These are phyloP conservation scores for Cutaneotrichosporon sp. DNA, from an alignment of 1,284 basidiomycete genomes.

Conservation along the genomic window DNA sequence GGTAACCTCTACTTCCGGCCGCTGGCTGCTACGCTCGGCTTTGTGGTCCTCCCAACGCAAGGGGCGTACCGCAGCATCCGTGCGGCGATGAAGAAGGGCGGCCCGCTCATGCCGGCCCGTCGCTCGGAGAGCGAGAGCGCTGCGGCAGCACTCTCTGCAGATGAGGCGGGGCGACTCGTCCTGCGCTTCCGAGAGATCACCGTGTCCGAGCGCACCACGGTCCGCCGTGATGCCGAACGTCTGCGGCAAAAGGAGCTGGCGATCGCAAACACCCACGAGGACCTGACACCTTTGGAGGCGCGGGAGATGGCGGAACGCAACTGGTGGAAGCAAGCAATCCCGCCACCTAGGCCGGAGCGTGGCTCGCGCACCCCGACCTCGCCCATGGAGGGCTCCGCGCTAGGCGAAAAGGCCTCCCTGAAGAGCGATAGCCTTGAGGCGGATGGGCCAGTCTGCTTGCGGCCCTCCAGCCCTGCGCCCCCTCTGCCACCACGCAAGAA, in stretches of 20 bases:
- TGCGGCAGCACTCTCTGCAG: background rate
- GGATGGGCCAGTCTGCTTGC: background rate
- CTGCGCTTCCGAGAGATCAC: background rate
- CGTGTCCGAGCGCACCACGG: background rate
- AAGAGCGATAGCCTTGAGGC: background rate
- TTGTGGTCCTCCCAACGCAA: background rate
- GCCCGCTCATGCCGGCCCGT: background rate
- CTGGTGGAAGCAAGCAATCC: slow-evolving; percentile 4
- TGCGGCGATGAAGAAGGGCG: background rate
- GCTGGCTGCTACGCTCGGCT: background rate
- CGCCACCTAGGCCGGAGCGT: background rate
- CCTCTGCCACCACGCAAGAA: background rate
- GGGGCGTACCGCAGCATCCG: slow-evolving; percentile 4
- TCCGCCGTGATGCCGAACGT: background rate
- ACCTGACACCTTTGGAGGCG: background rate
- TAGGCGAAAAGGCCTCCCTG: background rate
- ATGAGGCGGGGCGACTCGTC: background rate
- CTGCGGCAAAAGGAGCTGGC: background rate
- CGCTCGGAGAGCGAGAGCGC: background rate
- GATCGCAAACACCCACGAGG: background rate
- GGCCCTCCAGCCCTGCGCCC: background rate
- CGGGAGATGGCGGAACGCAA: background rate
- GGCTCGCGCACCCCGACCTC: background rate
- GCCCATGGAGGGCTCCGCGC: background rate
- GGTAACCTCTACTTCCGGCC: background rate